A percentile compares a stretch with the other conserved stretches of the same genome.
These are phyloP conservation scores for Zizania latifolia DNA, from an alignment of 176 grass and related monocot genomes.

Conservation along the genomic window DNA sequence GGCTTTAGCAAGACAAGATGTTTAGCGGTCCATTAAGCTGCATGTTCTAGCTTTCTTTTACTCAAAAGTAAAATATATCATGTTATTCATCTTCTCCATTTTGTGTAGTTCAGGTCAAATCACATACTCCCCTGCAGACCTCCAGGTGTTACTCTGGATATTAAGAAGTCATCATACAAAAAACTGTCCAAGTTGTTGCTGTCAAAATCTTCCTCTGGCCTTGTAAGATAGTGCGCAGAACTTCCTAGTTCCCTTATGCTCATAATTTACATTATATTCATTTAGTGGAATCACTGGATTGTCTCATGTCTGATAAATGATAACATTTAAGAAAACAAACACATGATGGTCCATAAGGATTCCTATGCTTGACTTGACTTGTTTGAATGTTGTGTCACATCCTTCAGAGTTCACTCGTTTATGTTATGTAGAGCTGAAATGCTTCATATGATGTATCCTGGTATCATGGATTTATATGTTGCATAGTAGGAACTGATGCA, in stretches of 20 bases:
- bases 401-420: too few relatives aligned
- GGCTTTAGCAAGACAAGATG: constrained; percentile 18
- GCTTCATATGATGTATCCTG: too few relatives aligned
- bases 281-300: not conserved
- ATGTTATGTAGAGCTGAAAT: too few relatives aligned
- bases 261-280: not conserved
- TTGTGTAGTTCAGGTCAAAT: constrained; percentile 57
- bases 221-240: constrained; percentile 47
- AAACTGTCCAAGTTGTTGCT: constrained; percentile 90
- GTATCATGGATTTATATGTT: too few relatives aligned
- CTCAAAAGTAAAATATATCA: not conserved
- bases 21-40: not conserved
- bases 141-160: constrained; percentile 76
- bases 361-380: not conserved
- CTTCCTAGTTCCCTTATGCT: not conserved
- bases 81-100: not conserved
- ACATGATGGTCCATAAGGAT: not conserved
- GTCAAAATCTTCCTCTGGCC: constrained; percentile 73
- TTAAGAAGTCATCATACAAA: constrained; percentile 92
- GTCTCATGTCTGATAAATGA: not conserved
- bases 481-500: too few relatives aligned
- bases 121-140: constrained; percentile 91
- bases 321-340: not conserved
- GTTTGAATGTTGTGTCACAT: not conserved
- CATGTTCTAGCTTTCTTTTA: not conserved